Evolutionary conservation across 768 basidiomycete species (phyloP).

Genomic region (Tricholoma bakamatsutake): DNA sequence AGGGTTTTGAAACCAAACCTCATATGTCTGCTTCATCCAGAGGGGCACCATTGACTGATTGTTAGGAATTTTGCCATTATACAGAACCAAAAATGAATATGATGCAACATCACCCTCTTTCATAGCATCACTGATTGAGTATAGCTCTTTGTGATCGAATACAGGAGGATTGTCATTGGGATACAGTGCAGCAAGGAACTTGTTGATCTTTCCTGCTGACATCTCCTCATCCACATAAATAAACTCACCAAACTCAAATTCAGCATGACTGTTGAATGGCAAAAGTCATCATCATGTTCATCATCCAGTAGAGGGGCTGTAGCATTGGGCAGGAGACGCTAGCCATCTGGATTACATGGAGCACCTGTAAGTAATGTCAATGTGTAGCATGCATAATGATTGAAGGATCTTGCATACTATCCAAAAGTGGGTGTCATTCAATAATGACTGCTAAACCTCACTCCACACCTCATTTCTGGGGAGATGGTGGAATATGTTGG

Average conservation of each 20-base stretch:
- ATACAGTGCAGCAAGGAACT: not conserved
- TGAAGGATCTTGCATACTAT: not conserved
- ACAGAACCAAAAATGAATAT: conserved; percentile 30
- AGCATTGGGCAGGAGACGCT: not conserved
- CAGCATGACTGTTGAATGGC: not conserved
- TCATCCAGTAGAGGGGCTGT: not conserved
- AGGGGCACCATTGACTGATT: conserved; percentile 13
- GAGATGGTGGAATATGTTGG: not conserved
- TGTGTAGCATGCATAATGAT: not conserved
- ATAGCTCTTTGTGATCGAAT: not conserved
- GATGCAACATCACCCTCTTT: conserved; percentile 29
- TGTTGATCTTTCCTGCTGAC: not conserved
- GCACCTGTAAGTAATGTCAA: not conserved
- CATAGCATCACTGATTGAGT: conserved; percentile 26
- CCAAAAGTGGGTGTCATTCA: not conserved
- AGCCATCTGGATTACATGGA: not conserved
- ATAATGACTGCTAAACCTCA: not conserved
- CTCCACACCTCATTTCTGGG: not conserved
- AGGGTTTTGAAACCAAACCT: conserved; percentile 29
- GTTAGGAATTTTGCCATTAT: conserved; percentile 15
- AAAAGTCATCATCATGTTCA: not conserved
- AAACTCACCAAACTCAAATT: not conserved
- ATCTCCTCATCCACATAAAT: not conserved
- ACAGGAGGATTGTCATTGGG: not conserved
- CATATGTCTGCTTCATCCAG: conserved; percentile 26